These are phyloP conservation scores for Claviceps fusiformis DNA, from an alignment of 2,329 filamentous ascomycete genomes.

Conservation along the genomic window DNA sequence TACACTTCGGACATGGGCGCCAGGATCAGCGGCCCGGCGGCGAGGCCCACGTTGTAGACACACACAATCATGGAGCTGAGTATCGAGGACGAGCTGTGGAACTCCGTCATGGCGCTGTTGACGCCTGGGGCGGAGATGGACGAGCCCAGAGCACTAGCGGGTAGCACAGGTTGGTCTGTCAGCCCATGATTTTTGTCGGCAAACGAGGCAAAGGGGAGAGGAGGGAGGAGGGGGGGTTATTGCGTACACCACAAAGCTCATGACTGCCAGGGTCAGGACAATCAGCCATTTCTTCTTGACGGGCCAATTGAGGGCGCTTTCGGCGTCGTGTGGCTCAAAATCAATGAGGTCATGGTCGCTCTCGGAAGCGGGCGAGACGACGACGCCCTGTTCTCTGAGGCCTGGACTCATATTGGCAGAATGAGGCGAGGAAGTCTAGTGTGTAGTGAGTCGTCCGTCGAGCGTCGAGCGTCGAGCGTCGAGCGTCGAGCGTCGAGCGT, in stretches of 20 bases:
- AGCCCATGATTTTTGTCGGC: too few species aligned
- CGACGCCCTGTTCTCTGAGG: too few species aligned
- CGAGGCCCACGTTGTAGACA: conserved; percentile 2
- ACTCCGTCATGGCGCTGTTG: conserved; percentile 1
- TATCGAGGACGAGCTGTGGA: background rate
- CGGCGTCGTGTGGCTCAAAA: conserved; percentile 25
- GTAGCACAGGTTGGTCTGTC: too few species aligned
- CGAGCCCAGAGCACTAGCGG: background rate
- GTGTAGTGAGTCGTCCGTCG: too few species aligned
- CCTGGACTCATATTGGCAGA: too few species aligned
- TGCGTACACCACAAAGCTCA: conserved; percentile 15
- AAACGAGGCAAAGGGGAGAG: too few species aligned
- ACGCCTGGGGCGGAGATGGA: background rate
- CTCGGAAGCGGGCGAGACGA: too few species aligned
- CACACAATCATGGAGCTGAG: conserved; percentile 1
- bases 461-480: too few species aligned
- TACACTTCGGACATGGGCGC: background rate
- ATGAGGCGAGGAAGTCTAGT: too few species aligned
- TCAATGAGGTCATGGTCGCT: background rate
- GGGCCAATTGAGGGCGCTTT: conserved; percentile 55
- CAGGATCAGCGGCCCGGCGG: background rate
- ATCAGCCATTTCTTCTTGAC: conserved; percentile 27
- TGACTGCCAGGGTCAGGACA: conserved; percentile 19
- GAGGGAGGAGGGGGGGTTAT: too few species aligned
- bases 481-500: too few species aligned